Base-by-base conservation (phyloP, 202 grass and related monocot species). In the Panicum virgatum region DNA sequence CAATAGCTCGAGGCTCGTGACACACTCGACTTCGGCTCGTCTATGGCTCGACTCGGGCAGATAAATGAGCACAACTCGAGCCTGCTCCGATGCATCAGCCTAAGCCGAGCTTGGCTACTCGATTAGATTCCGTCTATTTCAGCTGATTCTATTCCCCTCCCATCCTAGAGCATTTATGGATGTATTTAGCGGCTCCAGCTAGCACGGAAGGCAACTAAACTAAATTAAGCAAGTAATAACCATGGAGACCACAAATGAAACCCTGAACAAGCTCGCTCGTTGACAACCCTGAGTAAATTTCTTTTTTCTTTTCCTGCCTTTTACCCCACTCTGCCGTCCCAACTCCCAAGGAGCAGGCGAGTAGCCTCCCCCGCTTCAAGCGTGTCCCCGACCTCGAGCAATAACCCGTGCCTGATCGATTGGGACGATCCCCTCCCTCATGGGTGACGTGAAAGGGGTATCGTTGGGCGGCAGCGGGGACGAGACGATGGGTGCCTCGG, bases 381-480 rank as follows among this genome's bases (percentile, higher is more conserved):
- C n/a, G 54, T 61, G 13, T 7, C 26, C 26, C 7, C 39, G 40
- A 5, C 66, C 39, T 14, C 43, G 14, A 50, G 44, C 44, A 50
- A n/a, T 72, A 52, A 72, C 5, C 46, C n/a, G n/a, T n/a, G n/a
- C n/a, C n/a, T 16, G 45, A 38, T 66, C 62, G n/a, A 27, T 79
- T 30, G 45, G 30, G 46, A 12, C 20, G 63, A 54, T 43, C 2
- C 32, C 13, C 51, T 40, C 25, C 39, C 69, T 7, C 13, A 67
- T 27, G 63, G 34, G 7, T 2, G 47, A 67, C 25, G 34, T 25
- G 23, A 62, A 52, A 66, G 76, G 12, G 47, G 61, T 30, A 5
- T 37, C 56, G 56, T 16, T 5, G 74, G 62, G 12, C 8, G 77
- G 13, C 46, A 62, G 46, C 48, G 63, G 64, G 54, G 64, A 44